Base-by-base conservation (phyloP, 768 basidiomycete species). In the Botryobasidium botryosum region DNA sequence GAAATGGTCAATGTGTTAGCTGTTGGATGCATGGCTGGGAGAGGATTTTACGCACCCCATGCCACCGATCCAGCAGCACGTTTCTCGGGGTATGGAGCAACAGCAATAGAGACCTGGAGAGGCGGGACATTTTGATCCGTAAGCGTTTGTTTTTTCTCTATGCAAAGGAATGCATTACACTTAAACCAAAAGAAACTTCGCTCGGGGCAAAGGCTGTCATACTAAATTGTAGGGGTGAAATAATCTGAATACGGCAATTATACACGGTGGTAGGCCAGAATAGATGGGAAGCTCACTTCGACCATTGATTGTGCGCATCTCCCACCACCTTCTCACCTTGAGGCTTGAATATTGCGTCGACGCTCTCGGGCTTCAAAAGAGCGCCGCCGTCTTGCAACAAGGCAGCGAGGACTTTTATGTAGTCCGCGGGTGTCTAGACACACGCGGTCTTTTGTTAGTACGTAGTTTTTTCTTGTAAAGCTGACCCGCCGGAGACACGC, bases 301-400 rank as follows among this genome's bases (percentile, higher is more conserved):
- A n/a, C 8, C 36, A 18, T 8, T 37, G 17, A 21, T 6, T 37
- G 8, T 18, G n/a, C n/a, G n/a, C n/a, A n/a, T n/a, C n/a, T n/a
- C n/a, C n/a, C n/a, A n/a, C n/a, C n/a, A n/a, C n/a, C n/a, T n/a
- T n/a, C n/a, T n/a, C n/a, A n/a, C n/a, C n/a, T n/a, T 37, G 36
- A 5, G 36, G 36, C 36, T 37, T 37, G 36, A 37, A 37, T n/a
- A 37, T 37, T n/a, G 17, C 36, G n/a, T 37, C 36, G 5, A 37
- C 36, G n/a, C 36, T 37, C 36, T 37, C 36, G 8, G 17, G 17
- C 36, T 37, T 37, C 6, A 37, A 21, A n/a, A 37, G 17, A 21
- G 5, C 36, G n/a, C 36, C 36, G n/a, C 36, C 36, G 36, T 37
- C n/a, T 21, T 37, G 36, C 8, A 37, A 21, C 5, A 37, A 5